A percentile compares a stretch with the other conserved stretches of the same genome.
Evolutionary conservation across 2,329 filamentous ascomycete species (phyloP).

Genomic region (Colletotrichum abscissum): DNA sequence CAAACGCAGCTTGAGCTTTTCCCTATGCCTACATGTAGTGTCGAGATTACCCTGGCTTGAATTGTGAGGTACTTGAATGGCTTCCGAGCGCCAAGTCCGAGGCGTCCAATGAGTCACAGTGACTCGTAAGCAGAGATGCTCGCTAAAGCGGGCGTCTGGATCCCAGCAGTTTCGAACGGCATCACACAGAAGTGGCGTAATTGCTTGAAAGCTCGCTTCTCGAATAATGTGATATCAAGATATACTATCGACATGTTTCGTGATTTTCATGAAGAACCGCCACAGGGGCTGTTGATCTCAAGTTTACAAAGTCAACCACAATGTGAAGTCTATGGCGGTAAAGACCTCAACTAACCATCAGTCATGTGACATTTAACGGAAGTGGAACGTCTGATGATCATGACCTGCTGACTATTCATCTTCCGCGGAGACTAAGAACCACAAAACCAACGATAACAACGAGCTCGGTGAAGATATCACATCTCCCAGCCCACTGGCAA

Average conservation of each 20-base stretch:
- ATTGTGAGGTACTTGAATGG: not conserved
- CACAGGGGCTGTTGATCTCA: no score
- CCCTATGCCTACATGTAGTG: not conserved
- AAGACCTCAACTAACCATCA: no score
- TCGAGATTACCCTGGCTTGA: not conserved
- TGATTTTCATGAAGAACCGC: no score
- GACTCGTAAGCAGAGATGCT: not conserved
- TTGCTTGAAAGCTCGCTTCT: not conserved
- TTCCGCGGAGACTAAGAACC: not conserved
- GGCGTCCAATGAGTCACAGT: not conserved
- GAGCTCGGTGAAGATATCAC: not conserved
- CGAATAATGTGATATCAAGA: not conserved
- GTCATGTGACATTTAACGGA: not conserved
- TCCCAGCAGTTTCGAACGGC: not conserved
- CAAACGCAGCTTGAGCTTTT: not conserved
- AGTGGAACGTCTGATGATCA: not conserved
- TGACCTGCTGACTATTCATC: not conserved
- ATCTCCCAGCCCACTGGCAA: not conserved
- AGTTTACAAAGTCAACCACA: no score
- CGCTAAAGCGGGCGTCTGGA: not conserved
- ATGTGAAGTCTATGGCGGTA: not conserved
- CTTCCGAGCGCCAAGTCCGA: not conserved
- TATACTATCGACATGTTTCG: no score
- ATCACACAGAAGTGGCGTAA: not conserved
- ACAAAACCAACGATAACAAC: not conserved